phyloP scores from a whole-genome alignment of 2,329 filamentous ascomycete genomes.

The Colletotrichum sp. region DNA sequence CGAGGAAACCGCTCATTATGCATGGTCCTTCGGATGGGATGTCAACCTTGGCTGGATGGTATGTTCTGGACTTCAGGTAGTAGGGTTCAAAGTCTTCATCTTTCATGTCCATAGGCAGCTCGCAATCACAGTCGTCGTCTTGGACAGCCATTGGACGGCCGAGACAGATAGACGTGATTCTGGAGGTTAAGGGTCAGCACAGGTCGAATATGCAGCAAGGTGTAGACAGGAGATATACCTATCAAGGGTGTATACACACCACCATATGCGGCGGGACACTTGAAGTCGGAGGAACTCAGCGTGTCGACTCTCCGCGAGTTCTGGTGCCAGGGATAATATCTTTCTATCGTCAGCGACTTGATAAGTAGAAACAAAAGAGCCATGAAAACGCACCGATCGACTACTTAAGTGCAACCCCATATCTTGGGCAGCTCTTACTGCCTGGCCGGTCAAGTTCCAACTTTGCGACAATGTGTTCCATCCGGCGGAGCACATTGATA shows the following conservation, averaged over 20 bases:
- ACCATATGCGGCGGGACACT: conserved; percentile 32
- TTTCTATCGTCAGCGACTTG: neutral
- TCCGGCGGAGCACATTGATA: conserved; percentile 32
- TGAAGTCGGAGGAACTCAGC: conserved; percentile 18
- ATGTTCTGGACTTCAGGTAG: neutral
- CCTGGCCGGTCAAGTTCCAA: conserved; percentile 31
- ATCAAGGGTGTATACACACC: conserved; percentile 32
- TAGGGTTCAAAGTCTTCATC: conserved; percentile 28
- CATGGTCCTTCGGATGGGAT: neutral
- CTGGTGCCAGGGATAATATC: neutral
- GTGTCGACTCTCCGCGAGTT: neutral
- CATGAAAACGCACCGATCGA: neutral
- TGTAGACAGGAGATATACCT: conserved; percentile 17
- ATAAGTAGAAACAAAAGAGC: accelerated
- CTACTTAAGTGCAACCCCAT: conserved; percentile 27
- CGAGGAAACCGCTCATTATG: neutral
- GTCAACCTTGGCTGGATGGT: neutral
- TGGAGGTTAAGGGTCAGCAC: neutral
- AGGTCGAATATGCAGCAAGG: neutral
- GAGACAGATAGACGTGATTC: conserved; percentile 31
- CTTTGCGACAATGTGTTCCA: conserved; percentile 34
- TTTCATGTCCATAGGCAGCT: conserved; percentile 27
- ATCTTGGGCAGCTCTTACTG: conserved; percentile 30
- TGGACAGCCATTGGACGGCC: conserved; percentile 32
- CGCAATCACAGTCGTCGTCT: conserved; percentile 32